A percentile compares a stretch with the other conserved stretches of the same genome.
Conservation (phyloP, 2,329 filamentous ascomycete species). For the Beauveria sp. region DNA sequence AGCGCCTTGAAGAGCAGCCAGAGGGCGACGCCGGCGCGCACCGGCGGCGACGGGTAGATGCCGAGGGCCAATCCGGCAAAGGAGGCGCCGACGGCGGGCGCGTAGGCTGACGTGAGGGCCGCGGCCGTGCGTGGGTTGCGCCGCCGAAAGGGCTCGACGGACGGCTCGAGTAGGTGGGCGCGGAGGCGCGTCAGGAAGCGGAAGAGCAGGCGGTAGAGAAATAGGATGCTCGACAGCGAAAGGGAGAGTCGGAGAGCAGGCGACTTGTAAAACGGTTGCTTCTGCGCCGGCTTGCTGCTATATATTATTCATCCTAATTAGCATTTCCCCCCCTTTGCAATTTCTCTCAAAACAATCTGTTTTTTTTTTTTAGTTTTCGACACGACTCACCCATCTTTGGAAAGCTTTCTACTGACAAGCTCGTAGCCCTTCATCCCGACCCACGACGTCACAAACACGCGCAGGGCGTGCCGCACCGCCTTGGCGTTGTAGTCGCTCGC, state of each 20-base stretch:
- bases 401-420: slow-evolving; percentile 39
- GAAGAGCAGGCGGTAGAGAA: slow-evolving; percentile 82
- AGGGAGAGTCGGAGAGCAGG: slow-evolving; percentile 70
- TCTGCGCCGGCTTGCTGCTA: slow-evolving; percentile 27
- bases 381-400: slow-evolving; percentile 37
- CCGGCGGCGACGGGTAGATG: slow-evolving; percentile 55
- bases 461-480: slow-evolving; percentile 61
- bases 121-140: slow-evolving; percentile 72
- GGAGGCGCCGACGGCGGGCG: slow-evolving; percentile 84
- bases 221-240: slow-evolving; percentile 75
- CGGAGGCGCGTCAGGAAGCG: slow-evolving; percentile 81
- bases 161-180: slow-evolving; percentile 68
- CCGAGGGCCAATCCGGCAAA: slow-evolving; percentile 77
- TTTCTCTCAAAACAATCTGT: too few relatives aligned
- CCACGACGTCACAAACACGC: slow-evolving; percentile 60
- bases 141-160: slow-evolving; percentile 70
- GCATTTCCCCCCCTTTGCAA: not conserved
- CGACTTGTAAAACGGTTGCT: slow-evolving; percentile 53
- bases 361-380: not conserved
- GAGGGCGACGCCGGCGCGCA: slow-evolving; percentile 74
- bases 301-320: slow-evolving; percentile 9
- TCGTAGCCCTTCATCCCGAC: slow-evolving; percentile 57
- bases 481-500: slow-evolving; percentile 58
- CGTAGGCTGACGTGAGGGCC: slow-evolving; percentile 72
- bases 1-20: slow-evolving; percentile 73